Evolutionary conservation across 2,329 filamentous ascomycete species (phyloP), one percentile per base, ranked within the genome.

Genomic region (Diaporthe aspalathi): DNA sequence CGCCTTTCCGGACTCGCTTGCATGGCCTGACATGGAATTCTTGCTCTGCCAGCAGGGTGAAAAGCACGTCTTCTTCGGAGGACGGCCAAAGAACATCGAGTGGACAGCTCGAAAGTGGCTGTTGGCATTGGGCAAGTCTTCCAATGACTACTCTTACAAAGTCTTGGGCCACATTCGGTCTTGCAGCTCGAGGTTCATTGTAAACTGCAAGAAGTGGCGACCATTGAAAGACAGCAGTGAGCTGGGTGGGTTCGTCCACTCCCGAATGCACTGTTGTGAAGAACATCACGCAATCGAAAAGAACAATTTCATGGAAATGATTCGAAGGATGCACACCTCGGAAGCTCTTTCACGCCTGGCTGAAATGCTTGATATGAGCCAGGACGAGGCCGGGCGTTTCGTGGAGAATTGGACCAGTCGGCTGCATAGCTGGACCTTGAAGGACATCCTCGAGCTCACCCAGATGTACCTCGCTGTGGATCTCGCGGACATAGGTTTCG

Each of bases 381-480:
- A 32, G 24, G 45, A 49, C 17, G 35, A 63, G 22, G 12, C 50
- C 8, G 20, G 5, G 38, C 7, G 16, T 24, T 70, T 70, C 24
- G 67, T 70, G 32, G 20, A 20, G 22, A 63, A 32, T 29, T 70
- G 67, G 67, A 62, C 45, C 6, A 63, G 56, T 35, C 56, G 67
- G 40, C 56, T 70, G 32, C 54, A 50, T 2, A 45, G 22, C 56
- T 70, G 67, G 67, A 70, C 40, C 8, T 45, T 62, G 17, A 40
- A 20, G 14, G 56, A 49, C 22, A 62, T 70, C 45, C 47, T 70
- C 6, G 67, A 70, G 35, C 56, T 70, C n/a, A 63, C 45, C 16
- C 67, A 70, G 67, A 62, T 70, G 16, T 70, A 70, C 27, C 40
- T 62, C 9, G 56, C 67, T 2, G 67, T 70, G 29, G 67, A 70